A percentile compares a stretch with the other conserved stretches of the same genome.
Evolutionary conservation across 192 early-diverging fungal species (phyloP).

Genomic region (Neocallimastix lanati): DNA sequence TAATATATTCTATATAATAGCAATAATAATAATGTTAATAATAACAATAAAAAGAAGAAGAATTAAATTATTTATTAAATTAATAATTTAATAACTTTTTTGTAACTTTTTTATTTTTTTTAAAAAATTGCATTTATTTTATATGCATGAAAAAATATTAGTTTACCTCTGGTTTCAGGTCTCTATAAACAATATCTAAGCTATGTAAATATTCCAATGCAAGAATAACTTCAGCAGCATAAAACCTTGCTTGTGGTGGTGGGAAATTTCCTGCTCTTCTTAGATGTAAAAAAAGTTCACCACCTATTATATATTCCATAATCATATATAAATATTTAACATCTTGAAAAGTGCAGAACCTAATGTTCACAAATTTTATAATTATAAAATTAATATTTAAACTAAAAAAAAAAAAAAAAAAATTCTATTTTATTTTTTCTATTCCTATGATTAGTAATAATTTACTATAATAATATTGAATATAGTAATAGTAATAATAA

Average conservation of each 20-base stretch:
- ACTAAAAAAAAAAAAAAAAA: too few relatives aligned
- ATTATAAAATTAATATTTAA: too few relatives aligned
- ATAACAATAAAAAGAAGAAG: slow-evolving; percentile 16
- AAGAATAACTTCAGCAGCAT: slow-evolving; percentile 87
- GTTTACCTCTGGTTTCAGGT: slow-evolving; percentile 80
- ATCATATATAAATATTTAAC: slow-evolving; percentile 87
- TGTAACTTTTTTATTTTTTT: too few relatives aligned
- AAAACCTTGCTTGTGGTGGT: slow-evolving; percentile 88
- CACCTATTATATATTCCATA: slow-evolving; percentile 86
- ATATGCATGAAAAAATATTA: too few relatives aligned
- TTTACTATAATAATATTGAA: too few relatives aligned
- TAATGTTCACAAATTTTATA: too few relatives aligned
- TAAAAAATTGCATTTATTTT: too few relatives aligned
- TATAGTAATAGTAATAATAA: too few relatives aligned
- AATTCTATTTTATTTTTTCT: too few relatives aligned
- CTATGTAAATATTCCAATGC: slow-evolving; percentile 87
- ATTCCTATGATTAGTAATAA: too few relatives aligned
- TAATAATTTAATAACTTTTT: background rate
- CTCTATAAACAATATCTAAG: slow-evolving; percentile 89
- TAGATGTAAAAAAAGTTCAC: slow-evolving; percentile 91
- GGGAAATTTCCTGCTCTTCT: slow-evolving; percentile 75
- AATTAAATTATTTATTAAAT: background rate
- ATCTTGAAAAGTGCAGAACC: slow-evolving; percentile 90
- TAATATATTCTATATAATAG: slow-evolving; percentile 12
- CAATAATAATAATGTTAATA: slow-evolving; percentile 1